Base-by-base conservation (phyloP, 106 monocot species). In the Acanthochlamys bracteata region DNA sequence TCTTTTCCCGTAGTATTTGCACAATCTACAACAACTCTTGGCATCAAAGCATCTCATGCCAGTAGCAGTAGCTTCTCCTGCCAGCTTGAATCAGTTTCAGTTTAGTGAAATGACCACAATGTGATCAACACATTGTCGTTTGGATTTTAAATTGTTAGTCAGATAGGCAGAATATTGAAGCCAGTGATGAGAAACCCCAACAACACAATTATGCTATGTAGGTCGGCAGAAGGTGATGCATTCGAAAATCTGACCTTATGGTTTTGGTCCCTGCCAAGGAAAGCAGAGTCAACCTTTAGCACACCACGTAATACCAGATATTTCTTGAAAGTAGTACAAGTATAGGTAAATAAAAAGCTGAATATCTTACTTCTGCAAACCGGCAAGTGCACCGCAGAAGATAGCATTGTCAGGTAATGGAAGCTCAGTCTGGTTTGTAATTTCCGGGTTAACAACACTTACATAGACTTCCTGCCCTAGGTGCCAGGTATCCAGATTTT, bases 381-480 rank as follows among this genome's bases (percentile, higher is more conserved):
- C 76, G 27, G 80, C 73, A 9, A 93, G 79, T 52, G 81, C 80
- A 39, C 93, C 93, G 56, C 93, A 93, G 59, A 89, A 93, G 59
- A 93, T 83, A n/a, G 81, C 67, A 68, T 93, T 89, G 42, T 93
- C 85, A 40, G 93, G 93, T 57, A 81, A 52, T 27, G 78, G 74
- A 60, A 82, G 60, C 71, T 89, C 93, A 2, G 75, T 81, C 59
- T 86, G 83, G 56, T 86, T 73, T 42, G 43, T 86, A 39, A 64
- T 57, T 54, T 93, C 89, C 14, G 81, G 83, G 70, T 93, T 86
- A 41, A 83, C 75, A 40, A 93, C 89, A 51, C 73, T 89, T 20
- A 93, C 65, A 57, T 93, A 93, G 40, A 86, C 74, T 78, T 93
- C 93, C 69, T 89, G 86, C 24, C 86, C 86, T 19, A 79, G 63